A percentile compares a stretch with the other conserved stretches of the same genome.
phyloP scores from a whole-genome alignment of 768 basidiomycete species.

The Lepiota venenata region DNA sequence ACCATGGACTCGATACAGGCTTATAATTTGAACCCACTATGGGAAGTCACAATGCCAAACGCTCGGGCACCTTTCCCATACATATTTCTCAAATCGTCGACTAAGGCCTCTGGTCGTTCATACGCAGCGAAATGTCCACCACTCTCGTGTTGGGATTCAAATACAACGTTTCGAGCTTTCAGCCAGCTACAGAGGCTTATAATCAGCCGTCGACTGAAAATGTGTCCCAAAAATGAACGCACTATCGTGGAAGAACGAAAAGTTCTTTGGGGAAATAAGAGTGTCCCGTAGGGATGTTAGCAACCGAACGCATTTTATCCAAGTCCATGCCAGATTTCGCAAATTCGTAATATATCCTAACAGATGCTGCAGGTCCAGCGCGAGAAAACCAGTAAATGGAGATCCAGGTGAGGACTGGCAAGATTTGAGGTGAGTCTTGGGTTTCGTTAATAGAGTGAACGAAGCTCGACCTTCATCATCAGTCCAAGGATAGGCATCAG shows the following conservation, averaged over 20 bases:
- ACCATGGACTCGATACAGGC: neutral
- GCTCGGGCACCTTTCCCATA: constrained; percentile 51
- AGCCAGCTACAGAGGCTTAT: constrained; percentile 36
- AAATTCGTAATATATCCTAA: constrained; percentile 57
- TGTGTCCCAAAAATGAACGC: constrained; percentile 9
- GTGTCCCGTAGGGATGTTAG: constrained; percentile 41
- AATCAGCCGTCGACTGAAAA: neutral
- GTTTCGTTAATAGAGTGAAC: neutral
- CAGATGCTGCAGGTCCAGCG: constrained; percentile 52
- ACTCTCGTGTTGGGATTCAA: constrained; percentile 40
- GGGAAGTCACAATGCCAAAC: constrained; percentile 42
- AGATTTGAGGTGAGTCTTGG: neutral
- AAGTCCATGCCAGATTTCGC: constrained; percentile 16
- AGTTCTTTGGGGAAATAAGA: constrained; percentile 54
- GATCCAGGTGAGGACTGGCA: constrained; percentile 53
- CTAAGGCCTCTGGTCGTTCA: constrained; percentile 47
- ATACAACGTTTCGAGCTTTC: constrained; percentile 35
- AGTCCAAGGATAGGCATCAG: constrained; percentile 49
- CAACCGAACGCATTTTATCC: constrained; percentile 1
- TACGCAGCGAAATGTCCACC: constrained; percentile 62
- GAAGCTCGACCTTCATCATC: constrained; percentile 47
- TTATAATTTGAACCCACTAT: constrained; percentile 29
- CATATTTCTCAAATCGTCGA: constrained; percentile 50
- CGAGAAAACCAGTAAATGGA: constrained; percentile 59
- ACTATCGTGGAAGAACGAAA: constrained; percentile 26